Percentiles rank a stretch among this genome's conserved stretches.
Conservation (phyloP, 1,139 yeast genomes). For the Yamadazyma kanchanaburiensis region DNA sequence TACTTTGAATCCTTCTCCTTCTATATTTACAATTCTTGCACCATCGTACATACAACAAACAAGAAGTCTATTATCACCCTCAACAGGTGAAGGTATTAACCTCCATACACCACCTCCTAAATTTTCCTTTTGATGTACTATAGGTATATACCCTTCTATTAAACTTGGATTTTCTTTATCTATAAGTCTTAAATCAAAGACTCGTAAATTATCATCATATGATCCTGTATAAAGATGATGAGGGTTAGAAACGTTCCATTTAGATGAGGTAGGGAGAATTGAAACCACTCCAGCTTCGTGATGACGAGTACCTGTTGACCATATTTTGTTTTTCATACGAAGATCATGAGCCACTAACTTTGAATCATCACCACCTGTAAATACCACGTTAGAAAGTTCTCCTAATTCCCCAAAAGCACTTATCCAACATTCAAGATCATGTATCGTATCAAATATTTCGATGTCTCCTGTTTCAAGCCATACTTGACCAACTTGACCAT, state of each 20-base stretch:
- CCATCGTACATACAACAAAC: constrained; percentile 97
- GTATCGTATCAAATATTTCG: constrained; percentile 29
- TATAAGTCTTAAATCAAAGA: constrained; percentile 66
- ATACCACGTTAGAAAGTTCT: constrained; percentile 54
- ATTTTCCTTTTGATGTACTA: constrained; percentile 37
- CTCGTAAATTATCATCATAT: constrained; percentile 76
- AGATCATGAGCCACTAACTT: constrained; percentile 72
- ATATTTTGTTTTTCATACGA: constrained; percentile 46
- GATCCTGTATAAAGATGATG: constrained; percentile 83
- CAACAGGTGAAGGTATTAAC: constrained; percentile 57
- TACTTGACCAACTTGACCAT: constrained; percentile 46
- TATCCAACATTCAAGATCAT: constrained; percentile 87
- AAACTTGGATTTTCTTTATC: constrained; percentile 34
- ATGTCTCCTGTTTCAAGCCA: constrained; percentile 18
- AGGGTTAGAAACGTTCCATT: constrained; percentile 41
- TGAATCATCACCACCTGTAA: constrained; percentile 92
- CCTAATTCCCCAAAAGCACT: constrained; percentile 66
- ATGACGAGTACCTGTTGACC: constrained; percentile 51
- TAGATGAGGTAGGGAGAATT: constrained; percentile 48
- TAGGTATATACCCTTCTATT: constrained; percentile 49
- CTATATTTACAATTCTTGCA: constrained; percentile 57
- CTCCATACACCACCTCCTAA: constrained; percentile 97
- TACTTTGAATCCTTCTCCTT: constrained; percentile 38
- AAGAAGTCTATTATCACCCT: constrained; percentile 46
- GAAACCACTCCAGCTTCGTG: constrained; percentile 92